These are phyloP conservation scores for Apophysomyces trapeziformis DNA, from an alignment of 371 early-diverging fungal species.

Conservation along the genomic window DNA sequence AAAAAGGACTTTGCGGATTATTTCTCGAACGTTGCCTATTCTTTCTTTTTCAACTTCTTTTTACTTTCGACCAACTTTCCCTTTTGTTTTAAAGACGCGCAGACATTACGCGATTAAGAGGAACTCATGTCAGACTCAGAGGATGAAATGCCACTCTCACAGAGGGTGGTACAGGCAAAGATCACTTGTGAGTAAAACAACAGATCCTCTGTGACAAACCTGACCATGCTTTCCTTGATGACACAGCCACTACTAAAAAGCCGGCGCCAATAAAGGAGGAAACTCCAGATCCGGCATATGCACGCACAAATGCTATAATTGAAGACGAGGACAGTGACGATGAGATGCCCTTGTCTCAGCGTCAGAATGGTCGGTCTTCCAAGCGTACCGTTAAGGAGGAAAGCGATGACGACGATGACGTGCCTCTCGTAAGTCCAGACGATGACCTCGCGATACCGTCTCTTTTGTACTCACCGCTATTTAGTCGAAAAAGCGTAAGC, in stretches of 20 bases:
- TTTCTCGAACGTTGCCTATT: neutral
- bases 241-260: constrained; percentile 1
- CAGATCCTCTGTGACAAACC: neutral
- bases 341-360: neutral
- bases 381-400: constrained; percentile 1
- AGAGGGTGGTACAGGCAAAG: constrained; percentile 13
- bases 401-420: constrained; percentile 12
- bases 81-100: constrained; percentile 9
- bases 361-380: neutral
- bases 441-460: neutral
- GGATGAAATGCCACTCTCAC: constrained; percentile 26
- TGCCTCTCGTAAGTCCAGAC: constrained; percentile 20
- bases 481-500: neutral
- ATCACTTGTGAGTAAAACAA: neutral
- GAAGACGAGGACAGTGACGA: constrained; percentile 21
- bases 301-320: constrained; percentile 8
- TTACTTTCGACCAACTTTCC: too few species aligned
- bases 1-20: constrained; percentile 1
- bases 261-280: constrained; percentile 16
- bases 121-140: constrained; percentile 28
- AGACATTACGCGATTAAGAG: neutral
- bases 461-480: neutral
- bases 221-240: neutral
- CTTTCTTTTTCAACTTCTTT: constrained; percentile 16
- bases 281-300: constrained; percentile 20